Evolutionary conservation across 192 early-diverging fungal species (phyloP).

Genomic region (Endogone sp.): DNA sequence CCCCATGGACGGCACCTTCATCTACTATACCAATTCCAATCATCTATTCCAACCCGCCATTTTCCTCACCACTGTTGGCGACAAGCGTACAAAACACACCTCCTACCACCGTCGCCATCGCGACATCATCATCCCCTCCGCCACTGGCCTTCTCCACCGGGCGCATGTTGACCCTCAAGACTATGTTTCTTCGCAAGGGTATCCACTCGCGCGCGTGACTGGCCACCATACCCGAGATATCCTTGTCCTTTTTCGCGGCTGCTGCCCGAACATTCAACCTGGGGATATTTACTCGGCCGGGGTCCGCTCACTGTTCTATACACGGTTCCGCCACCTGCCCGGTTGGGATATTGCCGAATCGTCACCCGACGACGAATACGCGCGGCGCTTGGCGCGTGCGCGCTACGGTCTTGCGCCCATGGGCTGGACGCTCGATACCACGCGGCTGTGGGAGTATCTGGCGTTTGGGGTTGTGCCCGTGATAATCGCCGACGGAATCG

Average conservation of each 20-base stretch:
- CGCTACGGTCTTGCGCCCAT: conserved; percentile 38
- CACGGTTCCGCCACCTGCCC: conserved; percentile 24
- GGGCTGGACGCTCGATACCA: conserved; percentile 39
- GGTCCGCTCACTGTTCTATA: conserved; percentile 34
- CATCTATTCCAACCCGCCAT: conserved; percentile 28
- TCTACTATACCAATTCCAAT: conserved; percentile 28
- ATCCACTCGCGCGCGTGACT: conserved; percentile 9
- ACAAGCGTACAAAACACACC: conserved; percentile 24
- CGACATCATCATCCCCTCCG: conserved; percentile 41
- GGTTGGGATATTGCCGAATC: conserved; percentile 32
- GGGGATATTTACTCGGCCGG: conserved; percentile 34
- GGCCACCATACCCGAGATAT: conserved; percentile 19
- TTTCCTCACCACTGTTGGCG: conserved; percentile 42
- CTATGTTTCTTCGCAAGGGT: conserved; percentile 19
- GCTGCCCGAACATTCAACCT: conserved; percentile 22
- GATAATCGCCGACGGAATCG: conserved; percentile 44
- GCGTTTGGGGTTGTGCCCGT: conserved; percentile 49
- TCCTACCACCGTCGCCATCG: conserved; percentile 23
- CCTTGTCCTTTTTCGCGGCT: conserved; percentile 30
- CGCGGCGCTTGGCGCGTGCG: conserved; percentile 30
- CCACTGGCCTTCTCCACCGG: conserved; percentile 29
- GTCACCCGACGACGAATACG: conserved; percentile 29
- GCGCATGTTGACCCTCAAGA: conserved; percentile 12
- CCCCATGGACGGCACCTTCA: conserved; percentile 34
- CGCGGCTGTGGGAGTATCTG: conserved; percentile 43